Evolutionary conservation across 108 stramenopile species (phyloP), one percentile per base, ranked within the genome.

Genomic region (Cyclostephanos invisitatus): DNA sequence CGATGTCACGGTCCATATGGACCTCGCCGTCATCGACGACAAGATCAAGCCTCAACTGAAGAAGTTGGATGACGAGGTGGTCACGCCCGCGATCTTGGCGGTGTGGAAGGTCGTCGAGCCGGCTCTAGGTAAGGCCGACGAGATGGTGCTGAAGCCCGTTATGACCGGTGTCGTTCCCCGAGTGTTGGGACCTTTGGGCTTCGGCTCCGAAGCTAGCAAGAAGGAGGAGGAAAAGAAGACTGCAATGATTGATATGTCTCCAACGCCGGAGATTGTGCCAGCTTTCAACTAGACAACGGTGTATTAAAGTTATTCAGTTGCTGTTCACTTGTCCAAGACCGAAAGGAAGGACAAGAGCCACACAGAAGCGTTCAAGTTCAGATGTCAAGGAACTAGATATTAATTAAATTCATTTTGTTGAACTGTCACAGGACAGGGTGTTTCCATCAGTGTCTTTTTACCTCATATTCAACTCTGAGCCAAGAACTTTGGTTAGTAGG

Each of bases 11-110:
- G 14, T 79, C 25, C 59, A 79, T 22, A 79, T 68, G 86, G 84
- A 65, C 73, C 82, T 59, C 36, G 75, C 72, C 3, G 70, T 77
- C 36, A 71, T 93, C 58, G 85, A 86, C 62, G 57, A 55, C 20
- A 40, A 78, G 28, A 67, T 85, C 22, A 46, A 24, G 29, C 86
- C 75, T 27, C 61, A 90, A 10, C 53, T 87, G 24, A 82, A 73
- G 25, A 82, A 83, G 22, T 70, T 89, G 47, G 91, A 92, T 50
- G 68, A 82, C 58, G 60, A 57, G 0, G 38, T 90, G 55, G 65
- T 93, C 12, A 89, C 85, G 60, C 92, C 92, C 29, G 87, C 81
- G 44, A 86, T 93, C 58, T 44, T 78, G 20, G 64, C 75, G 0
- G 64, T 89, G 17, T 85, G 86, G 46, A 68, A 65, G 14, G 42